Percentiles rank a stretch among this genome's conserved stretches.
Conservation (phyloP, 352 stramenopile genomes). For the Aphanomyces cochlioides region DNA sequence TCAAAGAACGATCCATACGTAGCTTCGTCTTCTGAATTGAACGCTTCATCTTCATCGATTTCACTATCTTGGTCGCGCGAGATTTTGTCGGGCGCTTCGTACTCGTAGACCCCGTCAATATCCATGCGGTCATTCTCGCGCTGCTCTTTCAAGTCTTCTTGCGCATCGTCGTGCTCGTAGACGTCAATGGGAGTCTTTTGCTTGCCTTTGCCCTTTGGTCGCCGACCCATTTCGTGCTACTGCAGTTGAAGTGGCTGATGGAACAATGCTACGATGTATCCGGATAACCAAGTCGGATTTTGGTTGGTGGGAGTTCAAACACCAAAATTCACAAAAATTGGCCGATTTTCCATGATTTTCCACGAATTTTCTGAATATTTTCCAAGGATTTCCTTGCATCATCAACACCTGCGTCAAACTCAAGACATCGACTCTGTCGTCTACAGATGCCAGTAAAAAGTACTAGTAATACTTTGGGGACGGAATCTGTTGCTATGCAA, state of each 20-base stretch:
- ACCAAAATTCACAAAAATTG: too few species aligned
- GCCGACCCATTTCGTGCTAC: slow-evolving; percentile 25
- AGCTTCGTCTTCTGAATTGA: slow-evolving; percentile 92
- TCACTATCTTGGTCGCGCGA: slow-evolving; percentile 88
- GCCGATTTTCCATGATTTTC: too few species aligned
- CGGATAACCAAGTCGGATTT: slow-evolving; percentile 8
- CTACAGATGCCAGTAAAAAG: too few species aligned
- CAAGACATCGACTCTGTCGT: too few species aligned
- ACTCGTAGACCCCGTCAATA: slow-evolving; percentile 78
- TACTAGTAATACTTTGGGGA: too few species aligned
- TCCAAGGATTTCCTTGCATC: too few species aligned
- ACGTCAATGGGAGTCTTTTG: slow-evolving; percentile 51
- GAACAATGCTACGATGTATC: slow-evolving; percentile 9
- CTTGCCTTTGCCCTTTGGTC: slow-evolving; percentile 34
- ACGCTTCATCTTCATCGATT: slow-evolving; percentile 91
- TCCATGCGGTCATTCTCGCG: slow-evolving; percentile 64
- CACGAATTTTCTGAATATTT: too few species aligned
- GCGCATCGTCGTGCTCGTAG: slow-evolving; percentile 62
- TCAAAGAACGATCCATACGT: slow-evolving; percentile 85
- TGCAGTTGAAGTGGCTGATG: slow-evolving; percentile 21
- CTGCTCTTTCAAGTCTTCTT: slow-evolving; percentile 51
- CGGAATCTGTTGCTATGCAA: too few species aligned
- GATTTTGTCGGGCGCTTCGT: slow-evolving; percentile 59
- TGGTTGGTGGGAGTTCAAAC: slow-evolving; percentile 7
- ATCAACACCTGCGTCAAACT: too few species aligned